Percentiles rank a stretch among this genome's conserved stretches.
Conservation (phyloP, 768 basidiomycete genomes). For the Tricholoma terreum region DNA sequence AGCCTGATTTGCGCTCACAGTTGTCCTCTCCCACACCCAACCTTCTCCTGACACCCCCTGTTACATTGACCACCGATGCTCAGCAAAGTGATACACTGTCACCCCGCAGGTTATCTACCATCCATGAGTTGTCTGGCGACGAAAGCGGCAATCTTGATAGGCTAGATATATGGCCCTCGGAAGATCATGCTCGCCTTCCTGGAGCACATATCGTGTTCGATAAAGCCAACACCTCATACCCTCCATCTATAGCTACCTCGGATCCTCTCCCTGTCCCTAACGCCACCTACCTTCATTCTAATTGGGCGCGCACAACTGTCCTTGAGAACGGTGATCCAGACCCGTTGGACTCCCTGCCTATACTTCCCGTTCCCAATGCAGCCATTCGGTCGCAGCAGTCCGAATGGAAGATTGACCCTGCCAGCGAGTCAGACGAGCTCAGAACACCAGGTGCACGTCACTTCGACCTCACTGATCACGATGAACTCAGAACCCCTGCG, state of each 20-base stretch:
- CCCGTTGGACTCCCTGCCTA: slow-evolving; percentile 2
- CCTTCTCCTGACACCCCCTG: slow-evolving; percentile 36
- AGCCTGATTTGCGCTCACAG: slow-evolving; percentile 22
- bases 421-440: slow-evolving; percentile 12
- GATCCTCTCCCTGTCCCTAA: slow-evolving; percentile 19
- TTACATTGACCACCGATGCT: slow-evolving; percentile 27
- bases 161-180: neutral
- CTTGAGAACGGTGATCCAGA: slow-evolving; percentile 3
- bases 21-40: slow-evolving; percentile 26
- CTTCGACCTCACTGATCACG: slow-evolving; percentile 14
- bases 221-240: slow-evolving; percentile 3
- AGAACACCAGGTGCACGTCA: slow-evolving; percentile 10
- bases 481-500: slow-evolving; percentile 21
- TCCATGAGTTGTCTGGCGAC: slow-evolving; percentile 13
- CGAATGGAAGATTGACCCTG: neutral
- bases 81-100: slow-evolving; percentile 14
- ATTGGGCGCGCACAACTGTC: neutral
- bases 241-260: slow-evolving; percentile 13
- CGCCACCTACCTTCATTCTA: slow-evolving; percentile 10
- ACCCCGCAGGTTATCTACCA: slow-evolving; percentile 17
- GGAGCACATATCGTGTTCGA: neutral
- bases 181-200: slow-evolving; percentile 4
- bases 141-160: slow-evolving; percentile 1
- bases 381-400: slow-evolving; percentile 11
- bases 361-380: slow-evolving; percentile 24